Evolutionary conservation across 441 rosid species (phyloP), one percentile per base, ranked within the genome.

Genomic region (Geranium incanum): DNA sequence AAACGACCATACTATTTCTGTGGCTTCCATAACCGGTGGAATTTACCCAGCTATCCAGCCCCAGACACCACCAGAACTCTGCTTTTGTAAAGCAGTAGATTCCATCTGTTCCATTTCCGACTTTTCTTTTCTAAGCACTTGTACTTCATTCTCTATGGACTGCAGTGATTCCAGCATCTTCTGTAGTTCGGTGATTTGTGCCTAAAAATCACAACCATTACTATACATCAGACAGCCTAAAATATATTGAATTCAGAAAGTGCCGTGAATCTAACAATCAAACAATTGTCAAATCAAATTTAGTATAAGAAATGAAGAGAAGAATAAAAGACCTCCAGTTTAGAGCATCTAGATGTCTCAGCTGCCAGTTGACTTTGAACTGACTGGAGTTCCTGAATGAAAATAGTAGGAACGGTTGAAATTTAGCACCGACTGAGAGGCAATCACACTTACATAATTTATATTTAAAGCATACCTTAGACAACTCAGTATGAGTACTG

Each of bases 301-400:
- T 45, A 45, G 13, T 7, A 4, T 5, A 4, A 23, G 60, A 16
- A 36, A 37, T 38, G 36, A n/a, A 3, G 12, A 16, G 15, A 8
- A 52, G 50, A 28, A 62, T 16, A 15, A 50, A 11, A 36, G 9
- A 95, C 97, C 99, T 95, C 97, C 70, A 90, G 87, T 81, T 90
- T 95, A 70, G 89, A 89, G 92, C 97, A 95, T 90, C 99, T 88
- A 78, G 98, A 95, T 81, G 97, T 89, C 86, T 95, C 99, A 4
- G 97, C 80, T 45, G 80, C 81, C 60, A 90, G 86, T 80, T 92
- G 98, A 79, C 95, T 91, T 80, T 88, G 92, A 71, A 95, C 95
- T 23, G 98, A 92, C 48, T 86, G 69, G 16, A 76, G 73, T 64
- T 76, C 75, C 79, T 76, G 75, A 67, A 71, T 73, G 39, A 55